Evolutionary conservation across 2,329 filamentous ascomycete genomes (phyloP), one percentile per base, ranked within the genome.

Genomic region (Sordariomycetes sp.): DNA sequence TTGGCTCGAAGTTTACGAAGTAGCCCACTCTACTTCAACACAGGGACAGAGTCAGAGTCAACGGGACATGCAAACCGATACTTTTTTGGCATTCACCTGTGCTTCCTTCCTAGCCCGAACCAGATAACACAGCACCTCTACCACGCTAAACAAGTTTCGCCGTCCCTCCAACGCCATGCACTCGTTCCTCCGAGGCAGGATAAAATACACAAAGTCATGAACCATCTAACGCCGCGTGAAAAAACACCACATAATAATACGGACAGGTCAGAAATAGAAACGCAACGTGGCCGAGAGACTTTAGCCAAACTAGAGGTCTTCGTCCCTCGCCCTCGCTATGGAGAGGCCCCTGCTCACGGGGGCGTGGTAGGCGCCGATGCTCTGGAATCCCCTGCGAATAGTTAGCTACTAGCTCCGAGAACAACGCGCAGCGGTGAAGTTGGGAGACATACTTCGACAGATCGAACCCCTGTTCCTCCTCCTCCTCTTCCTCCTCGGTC

Each of bases 291-390:
- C 16, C 40, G 18, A 16, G 40, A 46, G n/a, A n/a, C n/a, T n/a
- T n/a, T n/a, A 46, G 16, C 40, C 40, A 3, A 22, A 25, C 32
- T n/a, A 53, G 24, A 28, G n/a, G 12, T 34, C 51, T 7, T 34
- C 51, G 24, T 58, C 52, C 51, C 51, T 35, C 7, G 74, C 71
- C 32, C 69, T 73, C 22, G 72, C 70, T 58, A 79, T 72, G 34
- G 76, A 68, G 48, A 76, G 67, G 3, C 77, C 76, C 51, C 73
- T 70, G n/a, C 74, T 71, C 11, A 79, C 74, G 1, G 77, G 78
- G 46, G 81, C 79, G 62, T 86, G 83, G 61, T 82, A 86, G 1
- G 81, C 78, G 34, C 81, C 80, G 56, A 86, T 86, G 61, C 79
- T 85, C 67, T 86, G 83, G 63, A 86, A 86, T 0, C 83, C 83